phyloP scores from a whole-genome alignment of 495 filamentous ascomycete genomes.

The Hypomontagnella monticulosa region DNA sequence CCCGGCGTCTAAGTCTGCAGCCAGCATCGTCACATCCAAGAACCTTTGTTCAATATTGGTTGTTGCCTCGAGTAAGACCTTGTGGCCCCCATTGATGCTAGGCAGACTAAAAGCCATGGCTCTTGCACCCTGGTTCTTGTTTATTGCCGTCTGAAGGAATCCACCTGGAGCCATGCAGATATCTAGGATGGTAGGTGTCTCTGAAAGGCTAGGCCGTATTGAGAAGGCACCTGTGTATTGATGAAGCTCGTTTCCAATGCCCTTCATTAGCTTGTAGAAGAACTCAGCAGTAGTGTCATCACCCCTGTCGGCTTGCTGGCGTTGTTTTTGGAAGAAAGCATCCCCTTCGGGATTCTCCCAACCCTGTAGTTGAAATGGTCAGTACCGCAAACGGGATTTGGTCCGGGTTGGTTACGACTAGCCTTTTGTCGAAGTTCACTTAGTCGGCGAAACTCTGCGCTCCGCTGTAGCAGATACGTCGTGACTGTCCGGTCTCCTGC shows the following conservation, averaged over 20 bases:
- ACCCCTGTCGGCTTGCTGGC: constrained; percentile 48
- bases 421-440: too few species aligned
- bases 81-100: constrained; percentile 52
- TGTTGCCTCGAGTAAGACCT: constrained; percentile 45
- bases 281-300: constrained; percentile 1
- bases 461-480: too few species aligned
- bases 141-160: constrained; percentile 52
- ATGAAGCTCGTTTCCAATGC: constrained; percentile 27
- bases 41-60: constrained; percentile 40
- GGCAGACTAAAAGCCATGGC: constrained; percentile 58
- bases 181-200: constrained; percentile 55
- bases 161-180: constrained; percentile 69
- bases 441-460: too few species aligned
- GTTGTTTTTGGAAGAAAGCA: constrained; percentile 50
- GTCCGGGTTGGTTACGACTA: too few species aligned
- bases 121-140: constrained; percentile 48
- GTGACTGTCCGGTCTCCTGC: too few species aligned
- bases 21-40: constrained; percentile 65
- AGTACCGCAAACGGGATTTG: too few species aligned
- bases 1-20: constrained; percentile 58
- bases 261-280: constrained; percentile 35
- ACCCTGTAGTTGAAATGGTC: constrained; percentile 45
- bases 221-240: constrained; percentile 44
- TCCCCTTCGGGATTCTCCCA: constrained; percentile 56
- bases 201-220: constrained; percentile 48